Conservation (phyloP, 768 basidiomycete species). For the Ramaria rubella region DNA sequence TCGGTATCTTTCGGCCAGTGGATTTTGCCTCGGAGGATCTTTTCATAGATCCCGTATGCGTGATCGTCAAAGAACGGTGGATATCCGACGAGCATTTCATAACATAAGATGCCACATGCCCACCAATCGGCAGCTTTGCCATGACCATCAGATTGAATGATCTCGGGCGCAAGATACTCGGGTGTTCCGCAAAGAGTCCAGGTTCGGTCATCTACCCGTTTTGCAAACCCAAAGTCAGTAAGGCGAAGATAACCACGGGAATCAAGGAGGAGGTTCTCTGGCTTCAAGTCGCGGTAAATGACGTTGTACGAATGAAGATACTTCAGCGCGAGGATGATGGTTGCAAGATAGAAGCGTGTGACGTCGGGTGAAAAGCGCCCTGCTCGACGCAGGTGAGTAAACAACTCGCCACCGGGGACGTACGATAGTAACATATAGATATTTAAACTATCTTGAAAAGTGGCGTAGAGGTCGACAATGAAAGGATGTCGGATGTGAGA, state of each 20-base stretch:
- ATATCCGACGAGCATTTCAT: constrained; percentile 98
- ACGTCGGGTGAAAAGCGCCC: constrained; percentile 95
- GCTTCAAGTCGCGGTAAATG: constrained; percentile 97
- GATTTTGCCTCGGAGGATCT: constrained; percentile 82
- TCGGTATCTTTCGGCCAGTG: constrained; percentile 92
- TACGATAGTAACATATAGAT: constrained; percentile 98
- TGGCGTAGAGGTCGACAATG: constrained; percentile 92
- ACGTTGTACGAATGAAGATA: constrained; percentile 95
- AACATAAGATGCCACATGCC: constrained; percentile 95
- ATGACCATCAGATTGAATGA: constrained; percentile 95
- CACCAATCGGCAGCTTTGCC: constrained; percentile 99
- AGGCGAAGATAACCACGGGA: constrained; percentile 88
- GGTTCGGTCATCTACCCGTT: constrained; percentile 94
- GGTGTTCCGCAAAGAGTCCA: constrained; percentile 97
- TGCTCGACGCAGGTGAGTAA: constrained; percentile 91
- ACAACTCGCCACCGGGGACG: constrained; percentile 94
- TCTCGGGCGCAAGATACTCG: constrained; percentile 96
- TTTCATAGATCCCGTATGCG: constrained; percentile 98
- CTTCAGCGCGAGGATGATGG: constrained; percentile 90
- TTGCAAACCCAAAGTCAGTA: constrained; percentile 98
- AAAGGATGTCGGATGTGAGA: constrained; percentile 91
- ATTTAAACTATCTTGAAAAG: constrained; percentile 93
- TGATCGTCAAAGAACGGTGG: constrained; percentile 98
- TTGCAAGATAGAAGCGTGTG: constrained; percentile 95
- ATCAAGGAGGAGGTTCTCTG: constrained; percentile 96